Evolutionary conservation across 257 asterid genomes (phyloP).

Genomic region (Solanum corneliomulleri): DNA sequence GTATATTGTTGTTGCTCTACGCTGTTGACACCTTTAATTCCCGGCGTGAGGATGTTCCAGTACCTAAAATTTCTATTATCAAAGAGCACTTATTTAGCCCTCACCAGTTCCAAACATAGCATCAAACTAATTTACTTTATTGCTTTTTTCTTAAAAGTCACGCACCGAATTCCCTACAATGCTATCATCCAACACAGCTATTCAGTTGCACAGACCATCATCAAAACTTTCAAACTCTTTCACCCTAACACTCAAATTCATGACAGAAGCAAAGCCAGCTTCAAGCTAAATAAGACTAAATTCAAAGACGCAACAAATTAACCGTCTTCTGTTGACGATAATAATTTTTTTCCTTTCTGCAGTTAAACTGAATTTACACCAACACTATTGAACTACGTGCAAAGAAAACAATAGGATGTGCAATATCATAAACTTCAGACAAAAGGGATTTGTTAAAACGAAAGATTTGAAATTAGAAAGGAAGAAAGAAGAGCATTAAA

Average conservation of each 20-base stretch:
- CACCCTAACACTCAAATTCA: not conserved
- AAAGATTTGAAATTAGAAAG: not conserved
- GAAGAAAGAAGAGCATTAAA: not conserved
- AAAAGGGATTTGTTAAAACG: too few species aligned
- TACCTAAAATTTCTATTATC: not conserved
- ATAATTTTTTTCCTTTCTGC: not conserved
- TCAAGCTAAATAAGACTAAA: not conserved
- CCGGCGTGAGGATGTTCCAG: not conserved
- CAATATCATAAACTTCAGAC: not conserved
- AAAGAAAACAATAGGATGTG: not conserved
- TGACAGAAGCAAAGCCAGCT: not conserved
- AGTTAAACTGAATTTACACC: not conserved
- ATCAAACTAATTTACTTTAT: not conserved
- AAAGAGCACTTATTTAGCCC: not conserved
- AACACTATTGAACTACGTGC: not conserved
- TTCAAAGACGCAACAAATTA: not conserved
- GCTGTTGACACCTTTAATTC: not conserved
- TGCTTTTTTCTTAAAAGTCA: not conserved
- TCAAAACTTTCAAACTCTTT: not conserved
- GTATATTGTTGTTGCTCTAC: not conserved
- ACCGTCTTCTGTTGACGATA: not conserved
- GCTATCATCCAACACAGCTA: not conserved
- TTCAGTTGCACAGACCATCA: not conserved
- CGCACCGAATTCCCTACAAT: not conserved
- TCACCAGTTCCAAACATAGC: not conserved